Percentiles rank a stretch among this genome's conserved stretches.
phyloP scores from a whole-genome alignment of 805 yeast genomes.

The Naumovozyma dairenensis region DNA sequence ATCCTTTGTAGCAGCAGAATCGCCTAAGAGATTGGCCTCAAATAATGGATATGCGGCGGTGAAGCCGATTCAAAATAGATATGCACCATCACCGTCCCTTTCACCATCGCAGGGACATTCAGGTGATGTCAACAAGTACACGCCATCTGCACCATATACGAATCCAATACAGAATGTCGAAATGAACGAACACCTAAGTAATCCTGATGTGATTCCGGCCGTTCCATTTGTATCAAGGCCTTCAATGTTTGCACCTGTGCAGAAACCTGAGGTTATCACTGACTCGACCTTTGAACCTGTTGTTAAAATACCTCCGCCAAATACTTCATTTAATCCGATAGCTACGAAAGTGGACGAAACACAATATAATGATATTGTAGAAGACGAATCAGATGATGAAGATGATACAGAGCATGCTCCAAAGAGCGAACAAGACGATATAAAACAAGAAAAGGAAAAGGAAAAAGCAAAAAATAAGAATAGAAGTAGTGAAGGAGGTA shows the following conservation, averaged over 20 bases:
- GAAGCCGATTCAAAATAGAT: too few species aligned
- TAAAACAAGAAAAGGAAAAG: constrained; percentile 12
- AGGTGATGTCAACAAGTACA: not conserved
- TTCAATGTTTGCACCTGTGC: constrained; percentile 19
- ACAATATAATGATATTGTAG: constrained; percentile 39
- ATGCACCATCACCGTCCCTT: too few species aligned
- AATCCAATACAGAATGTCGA: too few species aligned
- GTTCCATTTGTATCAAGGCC: too few species aligned
- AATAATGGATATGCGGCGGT: too few species aligned
- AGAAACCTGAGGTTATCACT: constrained; percentile 13
- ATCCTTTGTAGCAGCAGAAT: too few species aligned
- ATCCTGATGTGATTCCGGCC: too few species aligned
- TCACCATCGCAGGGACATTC: not conserved
- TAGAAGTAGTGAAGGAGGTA: constrained; percentile 8
- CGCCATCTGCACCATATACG: not conserved
- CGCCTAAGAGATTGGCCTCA: too few species aligned
- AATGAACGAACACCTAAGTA: too few species aligned
- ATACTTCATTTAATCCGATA: constrained; percentile 13
- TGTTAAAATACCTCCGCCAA: constrained; percentile 19
- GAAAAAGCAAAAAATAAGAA: constrained; percentile 15
- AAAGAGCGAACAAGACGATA: constrained; percentile 13
- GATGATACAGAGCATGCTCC: constrained; percentile 17
- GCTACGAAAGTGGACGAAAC: constrained; percentile 23
- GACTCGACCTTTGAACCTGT: constrained; percentile 21
- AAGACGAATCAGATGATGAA: constrained; percentile 35